Evolutionary conservation across 2,329 filamentous ascomycete genomes (phyloP).

Genomic region (Apiospora rasikravindrae): DNA sequence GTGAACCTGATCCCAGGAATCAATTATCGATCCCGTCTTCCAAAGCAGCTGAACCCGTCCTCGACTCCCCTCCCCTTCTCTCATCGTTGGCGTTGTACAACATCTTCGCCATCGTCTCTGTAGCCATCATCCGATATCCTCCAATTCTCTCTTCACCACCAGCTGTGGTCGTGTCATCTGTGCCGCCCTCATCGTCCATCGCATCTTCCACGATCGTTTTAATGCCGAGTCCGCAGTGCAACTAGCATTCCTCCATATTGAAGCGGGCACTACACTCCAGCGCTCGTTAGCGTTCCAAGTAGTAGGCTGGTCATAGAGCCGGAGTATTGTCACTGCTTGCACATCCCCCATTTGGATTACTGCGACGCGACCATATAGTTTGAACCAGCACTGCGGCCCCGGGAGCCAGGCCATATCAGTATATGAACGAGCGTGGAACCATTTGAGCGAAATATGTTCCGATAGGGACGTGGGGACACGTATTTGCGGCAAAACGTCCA

Average conservation of each 20-base stretch:
- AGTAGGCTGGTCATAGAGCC: neutral
- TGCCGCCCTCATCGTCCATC: constrained; percentile 6
- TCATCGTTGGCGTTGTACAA: neutral
- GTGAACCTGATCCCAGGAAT: constrained; percentile 13
- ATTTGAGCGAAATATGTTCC: constrained; percentile 6
- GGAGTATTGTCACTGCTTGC: neutral
- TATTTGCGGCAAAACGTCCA: constrained; percentile 8
- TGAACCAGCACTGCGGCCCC: no score
- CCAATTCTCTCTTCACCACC: neutral
- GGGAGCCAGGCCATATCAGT: neutral
- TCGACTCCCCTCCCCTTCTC: constrained; percentile 1
- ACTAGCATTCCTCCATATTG: neutral
- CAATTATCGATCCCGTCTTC: constrained; percentile 2
- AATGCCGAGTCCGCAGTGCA: neutral
- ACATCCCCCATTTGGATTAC: neutral
- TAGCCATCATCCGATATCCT: constrained; percentile 5
- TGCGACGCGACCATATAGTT: neutral
- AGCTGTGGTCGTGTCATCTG: constrained; percentile 9
- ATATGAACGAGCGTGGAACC: neutral
- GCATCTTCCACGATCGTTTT: neutral
- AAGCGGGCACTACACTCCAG: neutral
- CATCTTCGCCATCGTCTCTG: neutral
- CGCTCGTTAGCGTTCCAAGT: neutral
- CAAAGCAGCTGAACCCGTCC: neutral
- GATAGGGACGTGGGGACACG: constrained; percentile 13